Conservation (phyloP, 176 grass and related monocot species). For the Hsuehochloa calcarea region DNA sequence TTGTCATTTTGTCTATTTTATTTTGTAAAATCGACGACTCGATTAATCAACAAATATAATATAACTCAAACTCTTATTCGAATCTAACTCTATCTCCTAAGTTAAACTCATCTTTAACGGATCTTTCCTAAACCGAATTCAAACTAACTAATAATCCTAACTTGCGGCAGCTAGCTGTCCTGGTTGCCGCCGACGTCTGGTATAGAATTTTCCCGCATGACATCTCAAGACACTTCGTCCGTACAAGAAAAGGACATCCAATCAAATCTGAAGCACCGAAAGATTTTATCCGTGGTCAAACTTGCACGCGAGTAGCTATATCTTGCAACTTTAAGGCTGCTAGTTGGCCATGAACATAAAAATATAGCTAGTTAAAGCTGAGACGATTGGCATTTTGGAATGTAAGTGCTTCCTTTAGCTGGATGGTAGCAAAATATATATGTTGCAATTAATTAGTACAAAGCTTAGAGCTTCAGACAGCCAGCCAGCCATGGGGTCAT, state of each 20-base stretch:
- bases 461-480: conserved; percentile 16
- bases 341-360: not conserved
- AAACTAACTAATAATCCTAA: too few relatives aligned
- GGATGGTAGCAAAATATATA: conserved; percentile 46
- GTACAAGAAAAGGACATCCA: conserved; percentile 9
- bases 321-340: conserved; percentile 12
- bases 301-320: conserved; percentile 12
- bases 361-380: not conserved
- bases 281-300: conserved; percentile 18
- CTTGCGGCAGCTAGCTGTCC: too few relatives aligned
- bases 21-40: too few relatives aligned
- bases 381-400: not conserved
- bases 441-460: conserved; percentile 43
- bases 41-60: too few relatives aligned
- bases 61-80: too few relatives aligned
- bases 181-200: too few relatives aligned
- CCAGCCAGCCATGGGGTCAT: conserved; percentile 19
- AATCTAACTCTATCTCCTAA: too few relatives aligned
- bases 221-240: not conserved
- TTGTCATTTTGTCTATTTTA: too few relatives aligned
- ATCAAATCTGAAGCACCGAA: conserved; percentile 24
- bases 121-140: too few relatives aligned
- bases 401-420: not conserved
- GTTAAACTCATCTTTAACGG: too few relatives aligned
- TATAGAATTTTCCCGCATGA: too few relatives aligned